These are phyloP conservation scores for Citropsis articulata DNA, from an alignment of 345 rosid genomes.

Conservation along the genomic window DNA sequence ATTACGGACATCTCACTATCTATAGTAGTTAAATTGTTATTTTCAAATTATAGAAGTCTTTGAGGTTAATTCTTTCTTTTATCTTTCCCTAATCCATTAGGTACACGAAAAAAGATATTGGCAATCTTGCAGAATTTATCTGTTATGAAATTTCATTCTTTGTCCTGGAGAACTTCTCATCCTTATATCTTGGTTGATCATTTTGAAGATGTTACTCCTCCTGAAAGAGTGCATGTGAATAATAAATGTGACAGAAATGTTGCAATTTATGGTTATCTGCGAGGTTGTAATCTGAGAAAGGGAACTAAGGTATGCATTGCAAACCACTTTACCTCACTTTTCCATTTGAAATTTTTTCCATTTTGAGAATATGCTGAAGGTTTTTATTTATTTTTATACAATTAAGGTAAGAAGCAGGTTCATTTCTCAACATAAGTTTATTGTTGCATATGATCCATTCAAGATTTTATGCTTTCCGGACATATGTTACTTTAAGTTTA, in stretches of 20 bases:
- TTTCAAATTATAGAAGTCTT: not conserved
- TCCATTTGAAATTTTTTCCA: not conserved
- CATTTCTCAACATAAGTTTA: not conserved
- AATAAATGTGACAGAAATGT: conserved; percentile 84
- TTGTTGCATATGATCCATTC: not conserved
- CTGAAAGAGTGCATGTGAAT: conserved; percentile 61
- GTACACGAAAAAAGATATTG: conserved; percentile 71
- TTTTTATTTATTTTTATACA: not conserved
- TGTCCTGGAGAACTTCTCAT: conserved; percentile 88
- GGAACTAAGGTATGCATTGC: conserved; percentile 55
- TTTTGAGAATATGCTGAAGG: not conserved
- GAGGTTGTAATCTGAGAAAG: conserved; percentile 41
- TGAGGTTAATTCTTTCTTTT: not conserved
- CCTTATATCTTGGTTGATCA: conserved; percentile 91
- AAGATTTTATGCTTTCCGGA: not conserved
- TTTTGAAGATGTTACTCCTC: conserved; percentile 93
- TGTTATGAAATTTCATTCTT: conserved; percentile 68
- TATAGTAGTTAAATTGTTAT: not conserved
- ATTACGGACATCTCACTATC: not conserved
- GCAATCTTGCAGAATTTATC: conserved; percentile 84
- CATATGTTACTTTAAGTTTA: not conserved
- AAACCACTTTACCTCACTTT: conserved; percentile 12
- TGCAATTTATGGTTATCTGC: conserved; percentile 81
- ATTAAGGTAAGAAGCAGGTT: not conserved
- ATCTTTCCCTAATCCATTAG: conserved; percentile 34